These are phyloP conservation scores for Aspergillus asperescens DNA, from an alignment of 495 filamentous ascomycete species.

Conservation along the genomic window DNA sequence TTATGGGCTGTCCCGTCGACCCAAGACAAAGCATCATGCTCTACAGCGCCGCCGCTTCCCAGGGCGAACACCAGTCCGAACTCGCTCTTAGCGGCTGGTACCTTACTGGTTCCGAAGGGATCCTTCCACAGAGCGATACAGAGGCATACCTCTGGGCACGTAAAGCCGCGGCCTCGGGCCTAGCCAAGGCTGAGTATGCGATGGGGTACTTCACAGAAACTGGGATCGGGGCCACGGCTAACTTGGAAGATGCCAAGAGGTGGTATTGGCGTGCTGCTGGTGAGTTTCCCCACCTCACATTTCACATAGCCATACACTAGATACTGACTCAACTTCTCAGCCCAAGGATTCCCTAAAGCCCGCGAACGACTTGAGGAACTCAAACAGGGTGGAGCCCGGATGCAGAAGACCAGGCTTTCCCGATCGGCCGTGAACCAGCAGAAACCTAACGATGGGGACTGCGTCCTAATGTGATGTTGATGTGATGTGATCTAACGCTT, in stretches of 20 bases:
- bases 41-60: slow-evolving; percentile 87
- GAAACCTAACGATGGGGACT: slow-evolving; percentile 79
- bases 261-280: slow-evolving; percentile 98
- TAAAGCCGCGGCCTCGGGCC: slow-evolving; percentile 77
- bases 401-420: slow-evolving; percentile 73
- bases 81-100: slow-evolving; percentile 95
- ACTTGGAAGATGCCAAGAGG: slow-evolving; percentile 89
- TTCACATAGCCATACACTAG: not conserved
- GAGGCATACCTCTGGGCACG: slow-evolving; percentile 97
- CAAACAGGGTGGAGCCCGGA: slow-evolving; percentile 66
- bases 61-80: slow-evolving; percentile 93
- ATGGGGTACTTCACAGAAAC: slow-evolving; percentile 98
- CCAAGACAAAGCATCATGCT: slow-evolving; percentile 79
- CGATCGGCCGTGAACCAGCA: slow-evolving; percentile 77
- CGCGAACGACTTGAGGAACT: slow-evolving; percentile 88
- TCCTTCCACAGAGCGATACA: slow-evolving; percentile 86
- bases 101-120: slow-evolving; percentile 81
- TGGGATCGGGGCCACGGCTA: slow-evolving; percentile 81
- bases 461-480: slow-evolving; percentile 49
- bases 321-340: slow-evolving; percentile 40
- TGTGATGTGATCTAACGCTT: slow-evolving; percentile 16
- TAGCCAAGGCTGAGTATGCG: slow-evolving; percentile 92
- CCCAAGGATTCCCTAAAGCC: slow-evolving; percentile 90
- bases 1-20: slow-evolving; percentile 76
- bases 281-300: slow-evolving; percentile 49